phyloP scores from a whole-genome alignment of 2,329 filamentous ascomycete genomes.

The Zymoseptoria brevis region DNA sequence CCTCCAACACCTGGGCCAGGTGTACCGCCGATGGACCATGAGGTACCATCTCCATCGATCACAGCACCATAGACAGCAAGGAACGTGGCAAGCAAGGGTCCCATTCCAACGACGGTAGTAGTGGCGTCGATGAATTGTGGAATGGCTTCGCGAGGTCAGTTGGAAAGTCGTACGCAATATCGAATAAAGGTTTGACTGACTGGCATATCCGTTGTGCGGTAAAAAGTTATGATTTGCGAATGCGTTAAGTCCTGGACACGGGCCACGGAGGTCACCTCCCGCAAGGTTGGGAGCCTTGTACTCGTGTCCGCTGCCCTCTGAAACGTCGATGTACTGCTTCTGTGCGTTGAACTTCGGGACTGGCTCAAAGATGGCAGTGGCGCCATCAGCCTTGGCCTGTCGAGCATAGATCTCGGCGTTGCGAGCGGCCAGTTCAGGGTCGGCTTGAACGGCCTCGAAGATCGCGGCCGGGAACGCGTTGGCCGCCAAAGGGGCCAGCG shows the following conservation, averaged over 20 bases:
- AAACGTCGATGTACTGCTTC: slow-evolving; percentile 18
- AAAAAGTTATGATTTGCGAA: slow-evolving; percentile 21
- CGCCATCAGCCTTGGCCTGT: slow-evolving; percentile 9
- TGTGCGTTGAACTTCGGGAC: slow-evolving; percentile 14
- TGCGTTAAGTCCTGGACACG: slow-evolving; percentile 16
- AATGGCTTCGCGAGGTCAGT: slow-evolving; percentile 13
- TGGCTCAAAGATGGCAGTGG: slow-evolving; percentile 15
- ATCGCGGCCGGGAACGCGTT: slow-evolving; percentile 3
- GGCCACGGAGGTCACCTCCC: slow-evolving; percentile 16
- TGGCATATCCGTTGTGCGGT: slow-evolving; percentile 2
- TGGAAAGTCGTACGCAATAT: too few species aligned
- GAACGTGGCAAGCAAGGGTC: slow-evolving; percentile 13
- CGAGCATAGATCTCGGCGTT: background rate
- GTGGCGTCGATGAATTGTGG: slow-evolving; percentile 24
- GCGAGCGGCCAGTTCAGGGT: slow-evolving; percentile 3
- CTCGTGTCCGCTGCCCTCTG: slow-evolving; percentile 13
- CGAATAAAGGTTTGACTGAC: background rate
- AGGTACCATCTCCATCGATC: slow-evolving; percentile 9
- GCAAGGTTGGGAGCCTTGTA: slow-evolving; percentile 16
- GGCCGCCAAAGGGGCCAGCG: slow-evolving; percentile 1
- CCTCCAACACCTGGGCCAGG: slow-evolving; percentile 5
- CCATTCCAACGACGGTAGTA: slow-evolving; percentile 9
- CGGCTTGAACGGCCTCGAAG: background rate
- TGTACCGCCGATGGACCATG: slow-evolving; percentile 26
- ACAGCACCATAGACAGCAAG: slow-evolving; percentile 26